Conservation (phyloP, 345 rosid genomes). For the Euphorbia pulcherrima region DNA sequence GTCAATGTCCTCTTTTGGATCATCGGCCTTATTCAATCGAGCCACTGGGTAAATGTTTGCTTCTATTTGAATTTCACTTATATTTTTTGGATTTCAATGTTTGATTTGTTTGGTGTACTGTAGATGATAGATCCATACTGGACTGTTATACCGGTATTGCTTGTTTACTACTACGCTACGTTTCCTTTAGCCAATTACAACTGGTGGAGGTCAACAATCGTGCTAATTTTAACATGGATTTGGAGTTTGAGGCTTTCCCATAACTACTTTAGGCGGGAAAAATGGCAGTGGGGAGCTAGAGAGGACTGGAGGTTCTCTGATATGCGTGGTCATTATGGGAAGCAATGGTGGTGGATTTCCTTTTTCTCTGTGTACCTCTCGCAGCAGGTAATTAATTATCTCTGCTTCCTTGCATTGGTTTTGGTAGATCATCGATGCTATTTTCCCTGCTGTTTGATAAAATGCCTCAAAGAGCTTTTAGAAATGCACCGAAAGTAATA, state of each 20-base stretch:
- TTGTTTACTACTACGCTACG: conserved; percentile 68
- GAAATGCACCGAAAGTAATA: neutral
- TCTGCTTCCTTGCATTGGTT: neutral
- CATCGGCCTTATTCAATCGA: conserved; percentile 61
- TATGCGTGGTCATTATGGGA: conserved; percentile 73
- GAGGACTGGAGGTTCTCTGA: conserved; percentile 96
- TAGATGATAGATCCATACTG: conserved; percentile 96
- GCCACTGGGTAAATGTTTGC: conserved; percentile 67
- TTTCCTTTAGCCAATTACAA: conserved; percentile 62
- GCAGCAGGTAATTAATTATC: conserved; percentile 60
- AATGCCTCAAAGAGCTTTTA: conserved; percentile 35
- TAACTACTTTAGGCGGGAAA: conserved; percentile 89
- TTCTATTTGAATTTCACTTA: neutral
- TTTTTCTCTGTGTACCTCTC: conserved; percentile 77
- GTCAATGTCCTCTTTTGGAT: conserved; percentile 91
- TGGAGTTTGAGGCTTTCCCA: conserved; percentile 85
- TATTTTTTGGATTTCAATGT: conserved; percentile 3
- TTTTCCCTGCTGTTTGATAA: conserved; percentile 29
- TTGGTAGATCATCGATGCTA: neutral
- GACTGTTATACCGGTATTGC: conserved; percentile 86
- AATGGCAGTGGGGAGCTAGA: conserved; percentile 94
- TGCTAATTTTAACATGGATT: conserved; percentile 57
- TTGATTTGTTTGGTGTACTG: conserved; percentile 19
- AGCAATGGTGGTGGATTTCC: conserved; percentile 92
- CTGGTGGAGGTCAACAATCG: conserved; percentile 62